Conservation (phyloP, 306 rosid genomes). For the Hippophae gyantsensis region DNA sequence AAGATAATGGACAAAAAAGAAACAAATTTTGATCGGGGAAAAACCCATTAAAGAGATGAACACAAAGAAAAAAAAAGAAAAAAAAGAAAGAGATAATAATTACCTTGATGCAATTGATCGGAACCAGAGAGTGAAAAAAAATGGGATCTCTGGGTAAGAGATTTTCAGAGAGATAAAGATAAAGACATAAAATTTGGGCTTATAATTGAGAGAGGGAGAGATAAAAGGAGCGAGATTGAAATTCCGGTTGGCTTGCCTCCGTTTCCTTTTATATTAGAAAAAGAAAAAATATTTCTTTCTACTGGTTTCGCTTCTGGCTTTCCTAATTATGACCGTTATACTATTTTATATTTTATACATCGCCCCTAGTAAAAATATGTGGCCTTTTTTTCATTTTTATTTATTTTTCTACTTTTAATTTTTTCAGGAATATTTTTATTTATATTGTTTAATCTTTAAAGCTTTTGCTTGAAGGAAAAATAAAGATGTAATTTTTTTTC, state of each 20-base stretch:
- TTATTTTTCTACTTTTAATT: neutral
- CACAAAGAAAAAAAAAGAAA: constrained; percentile 16
- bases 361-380: neutral
- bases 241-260: neutral
- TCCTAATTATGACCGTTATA: constrained; percentile 15
- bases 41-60: constrained; percentile 2
- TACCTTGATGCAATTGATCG: no score
- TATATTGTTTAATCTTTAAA: no score
- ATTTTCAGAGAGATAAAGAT: constrained; percentile 27
- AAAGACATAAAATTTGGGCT: constrained; percentile 3
- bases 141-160: constrained; percentile 1
- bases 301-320: neutral
- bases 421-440: no score
- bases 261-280: neutral
- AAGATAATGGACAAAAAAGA: constrained; percentile 14
- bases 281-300: neutral
- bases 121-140: no score
- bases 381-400: neutral
- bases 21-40: constrained; percentile 16
- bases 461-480: no score
- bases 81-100: neutral
- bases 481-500: no score
- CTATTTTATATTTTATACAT: neutral
- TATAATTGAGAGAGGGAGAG: constrained; percentile 16
- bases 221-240: constrained; percentile 28